Evolutionary conservation across 352 stramenopile species (phyloP), one percentile per base, ranked within the genome.

Genomic region (Hyaloperonospora brassicae): DNA sequence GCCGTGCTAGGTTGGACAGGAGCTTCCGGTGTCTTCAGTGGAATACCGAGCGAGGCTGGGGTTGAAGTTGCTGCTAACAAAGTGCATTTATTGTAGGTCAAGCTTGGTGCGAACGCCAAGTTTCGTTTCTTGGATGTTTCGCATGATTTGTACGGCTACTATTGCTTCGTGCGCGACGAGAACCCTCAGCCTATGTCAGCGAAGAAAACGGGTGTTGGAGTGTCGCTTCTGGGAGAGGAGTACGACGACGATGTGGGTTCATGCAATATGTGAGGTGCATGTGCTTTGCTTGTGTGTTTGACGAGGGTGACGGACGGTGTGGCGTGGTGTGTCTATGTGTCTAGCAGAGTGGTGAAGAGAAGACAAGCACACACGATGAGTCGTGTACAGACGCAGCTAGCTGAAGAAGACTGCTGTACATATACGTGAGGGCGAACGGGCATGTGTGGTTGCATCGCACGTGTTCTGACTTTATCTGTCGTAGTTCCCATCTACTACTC

Each of bases 111-210:
- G 42, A 70, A 68, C 42, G n/a, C 44, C 17, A 65, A 55, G 49
- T 80, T 80, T 49, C 50, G 58, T 0, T 83, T 83, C 46, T 50
- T 83, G 21, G 31, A 57, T 30, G 22, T 60, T 1, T 58, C 55
- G 17, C 63, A 75, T 25, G 39, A 38, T 6, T 61, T 80, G 14
- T 58, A 80, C 40, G 55, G 22, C 17, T 83, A 80, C 55, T 79
- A 78, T 51, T 72, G 61, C 39, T 78, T 76, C 52, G 30, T 83
- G 25, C 61, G 70, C 2, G 72, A 80, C 25, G 31, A 66, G 22
- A 68, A 72, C n/a, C 68, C 64, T 8, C 58, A 61, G 8, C 21
- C 47, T 40, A 6, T 47, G 12, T 1, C 36, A 25, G 5, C 31
- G 13, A 52, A 38, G 31, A 55, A 34, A 35, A 55, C 11, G 21